Evolutionary conservation across 768 basidiomycete species (phyloP).

Genomic region (Naganishia vaughanmartiniae): DNA sequence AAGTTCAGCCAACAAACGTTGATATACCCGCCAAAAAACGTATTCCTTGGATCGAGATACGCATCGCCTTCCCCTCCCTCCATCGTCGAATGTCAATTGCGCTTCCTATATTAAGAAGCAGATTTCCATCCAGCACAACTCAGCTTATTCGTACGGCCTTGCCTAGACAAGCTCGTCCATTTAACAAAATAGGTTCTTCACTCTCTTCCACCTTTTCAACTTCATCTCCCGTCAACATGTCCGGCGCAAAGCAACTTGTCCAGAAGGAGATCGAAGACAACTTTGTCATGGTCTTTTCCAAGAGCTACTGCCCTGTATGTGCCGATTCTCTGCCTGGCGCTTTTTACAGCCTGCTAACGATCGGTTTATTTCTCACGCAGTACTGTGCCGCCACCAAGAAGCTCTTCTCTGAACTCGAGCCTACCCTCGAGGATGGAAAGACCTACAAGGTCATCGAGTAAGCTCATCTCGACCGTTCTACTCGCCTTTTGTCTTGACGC

Average conservation of each 20-base stretch:
- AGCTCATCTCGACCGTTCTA: background rate
- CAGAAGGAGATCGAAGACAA: constrained; percentile 44
- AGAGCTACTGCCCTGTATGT: constrained; percentile 51
- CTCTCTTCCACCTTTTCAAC: constrained; percentile 28
- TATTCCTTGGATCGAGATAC: no score
- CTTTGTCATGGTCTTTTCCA: constrained; percentile 47
- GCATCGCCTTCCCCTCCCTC: background rate
- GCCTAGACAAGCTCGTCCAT: constrained; percentile 21
- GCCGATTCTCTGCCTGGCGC: background rate
- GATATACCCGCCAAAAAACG: constrained; percentile 6
- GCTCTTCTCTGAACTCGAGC: constrained; percentile 23
- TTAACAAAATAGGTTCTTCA: constrained; percentile 24
- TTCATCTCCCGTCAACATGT: constrained; percentile 31
- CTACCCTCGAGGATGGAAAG: constrained; percentile 39
- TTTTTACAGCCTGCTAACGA: background rate
- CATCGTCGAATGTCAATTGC: constrained; percentile 20
- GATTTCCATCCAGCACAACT: background rate
- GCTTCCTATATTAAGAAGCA: constrained; percentile 11
- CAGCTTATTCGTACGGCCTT: background rate
- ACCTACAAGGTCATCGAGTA: constrained; percentile 36
- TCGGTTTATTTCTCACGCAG: background rate
- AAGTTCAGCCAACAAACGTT: background rate
- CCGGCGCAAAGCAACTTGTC: constrained; percentile 39
- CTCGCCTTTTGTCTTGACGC: background rate
- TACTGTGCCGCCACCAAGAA: constrained; percentile 33